A percentile compares a stretch with the other conserved stretches of the same genome.
Conservation (phyloP, 148 eudicot genomes). For the Salicornia ramosissima region DNA sequence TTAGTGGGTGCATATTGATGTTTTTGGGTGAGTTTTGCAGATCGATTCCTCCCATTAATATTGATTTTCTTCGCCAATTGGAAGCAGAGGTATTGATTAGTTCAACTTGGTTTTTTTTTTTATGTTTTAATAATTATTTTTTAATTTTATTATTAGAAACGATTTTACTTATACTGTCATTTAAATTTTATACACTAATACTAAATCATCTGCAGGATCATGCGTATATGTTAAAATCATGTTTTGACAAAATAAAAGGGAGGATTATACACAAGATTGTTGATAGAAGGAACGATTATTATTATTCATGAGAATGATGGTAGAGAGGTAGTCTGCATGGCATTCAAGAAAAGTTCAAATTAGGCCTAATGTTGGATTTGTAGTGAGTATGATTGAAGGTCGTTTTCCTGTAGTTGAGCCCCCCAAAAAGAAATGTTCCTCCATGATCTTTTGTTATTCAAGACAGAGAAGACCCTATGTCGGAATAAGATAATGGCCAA, state of each 20-base stretch:
- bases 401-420: slow-evolving; percentile 24
- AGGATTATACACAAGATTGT: slow-evolving; percentile 40
- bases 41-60: too few relatives aligned
- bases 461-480: slow-evolving; percentile 9
- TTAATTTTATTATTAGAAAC: too few relatives aligned
- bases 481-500: slow-evolving; percentile 2
- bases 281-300: slow-evolving; percentile 18
- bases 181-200: too few relatives aligned
- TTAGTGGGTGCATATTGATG: too few relatives aligned
- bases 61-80: too few relatives aligned
- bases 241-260: slow-evolving; percentile 45
- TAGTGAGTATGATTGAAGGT: slow-evolving; percentile 65
- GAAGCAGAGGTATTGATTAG: too few relatives aligned
- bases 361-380: slow-evolving; percentile 59
- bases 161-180: too few relatives aligned
- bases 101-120: too few relatives aligned
- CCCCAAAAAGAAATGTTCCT: slow-evolving; percentile 20
- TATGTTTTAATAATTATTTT: too few relatives aligned
- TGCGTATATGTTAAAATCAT: too few relatives aligned
- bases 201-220: too few relatives aligned
- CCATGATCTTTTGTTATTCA: slow-evolving; percentile 10
- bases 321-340: slow-evolving; percentile 43
- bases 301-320: slow-evolving; percentile 53
- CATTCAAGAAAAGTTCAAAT: slow-evolving; percentile 55
- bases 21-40: too few relatives aligned